These are phyloP conservation scores for Pilasporangium apinafurcum DNA, from an alignment of 352 stramenopile genomes.

Conservation along the genomic window DNA sequence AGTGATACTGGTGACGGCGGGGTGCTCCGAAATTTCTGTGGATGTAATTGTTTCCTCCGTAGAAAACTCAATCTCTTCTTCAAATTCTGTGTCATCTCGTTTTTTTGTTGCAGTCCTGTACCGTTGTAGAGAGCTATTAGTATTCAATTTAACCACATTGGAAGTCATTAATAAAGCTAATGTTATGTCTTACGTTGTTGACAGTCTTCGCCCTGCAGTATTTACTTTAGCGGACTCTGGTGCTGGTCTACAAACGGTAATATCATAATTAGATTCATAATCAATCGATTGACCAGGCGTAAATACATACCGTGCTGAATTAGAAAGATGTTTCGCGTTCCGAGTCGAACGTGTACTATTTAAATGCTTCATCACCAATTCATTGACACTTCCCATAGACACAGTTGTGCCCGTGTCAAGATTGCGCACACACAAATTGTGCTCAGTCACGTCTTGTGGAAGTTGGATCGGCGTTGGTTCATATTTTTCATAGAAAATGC, in stretches of 20 bases:
- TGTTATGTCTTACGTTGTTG: constrained; percentile 48
- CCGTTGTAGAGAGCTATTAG: background rate
- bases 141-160: too few species aligned
- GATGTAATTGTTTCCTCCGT: constrained; percentile 67
- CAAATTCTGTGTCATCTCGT: constrained; percentile 32
- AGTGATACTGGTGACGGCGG: constrained; percentile 70
- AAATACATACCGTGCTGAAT: constrained; percentile 44
- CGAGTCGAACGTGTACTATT: constrained; percentile 38
- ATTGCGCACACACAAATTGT: constrained; percentile 74
- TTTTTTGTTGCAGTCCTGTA: constrained; percentile 14
- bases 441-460: constrained; percentile 44
- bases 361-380: constrained; percentile 68
- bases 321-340: constrained; percentile 51
- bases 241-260: constrained; percentile 27
- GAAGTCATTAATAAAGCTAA: background rate
- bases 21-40: constrained; percentile 62
- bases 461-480: constrained; percentile 62
- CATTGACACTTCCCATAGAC: constrained; percentile 71
- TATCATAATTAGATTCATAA: background rate
- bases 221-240: constrained; percentile 45
- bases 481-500: constrained; percentile 86
- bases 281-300: background rate
- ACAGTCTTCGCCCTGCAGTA: constrained; percentile 36
- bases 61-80: constrained; percentile 38
- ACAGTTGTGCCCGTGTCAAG: constrained; percentile 74